phyloP scores from a whole-genome alignment of 2,329 filamentous ascomycete species.

The Hysterium pulicare region DNA sequence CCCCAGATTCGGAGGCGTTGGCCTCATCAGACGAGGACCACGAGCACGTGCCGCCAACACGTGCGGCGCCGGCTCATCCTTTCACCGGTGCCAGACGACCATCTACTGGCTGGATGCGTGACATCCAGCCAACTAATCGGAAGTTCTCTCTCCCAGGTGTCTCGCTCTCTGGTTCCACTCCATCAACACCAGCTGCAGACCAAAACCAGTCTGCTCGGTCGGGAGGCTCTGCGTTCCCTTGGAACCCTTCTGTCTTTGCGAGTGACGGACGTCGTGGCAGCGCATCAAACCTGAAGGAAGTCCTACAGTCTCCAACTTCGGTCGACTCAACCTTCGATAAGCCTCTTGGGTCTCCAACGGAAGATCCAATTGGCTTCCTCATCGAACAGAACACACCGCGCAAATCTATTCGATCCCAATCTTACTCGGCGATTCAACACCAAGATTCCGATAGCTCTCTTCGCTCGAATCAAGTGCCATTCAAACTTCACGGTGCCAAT shows the following conservation, averaged over 20 bases:
- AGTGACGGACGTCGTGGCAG: constrained; percentile 10
- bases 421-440: constrained; percentile 74
- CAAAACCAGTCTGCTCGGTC: constrained; percentile 38
- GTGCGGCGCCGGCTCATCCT: constrained; percentile 14
- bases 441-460: constrained; percentile 64
- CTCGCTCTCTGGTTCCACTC: constrained; percentile 77
- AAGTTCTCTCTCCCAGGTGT: constrained; percentile 68
- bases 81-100: constrained; percentile 27
- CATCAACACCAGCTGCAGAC: constrained; percentile 73
- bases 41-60: constrained; percentile 48
- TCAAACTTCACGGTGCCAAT: constrained; percentile 25
- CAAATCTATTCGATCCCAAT: constrained; percentile 48
- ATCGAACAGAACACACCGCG: constrained; percentile 26
- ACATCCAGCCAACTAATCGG: constrained; percentile 64
- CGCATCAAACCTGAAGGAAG: constrained; percentile 26
- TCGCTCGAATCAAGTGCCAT: constrained; percentile 65
- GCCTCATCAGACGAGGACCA: constrained; percentile 92
- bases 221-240: constrained; percentile 42
- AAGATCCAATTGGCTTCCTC: neutral
- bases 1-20: constrained; percentile 89
- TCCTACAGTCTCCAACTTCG: constrained; percentile 33
- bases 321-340: constrained; percentile 20
- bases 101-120: constrained; percentile 68
- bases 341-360: constrained; percentile 19
- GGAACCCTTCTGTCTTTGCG: constrained; percentile 39